Evolutionary conservation across 2,329 filamentous ascomycete genomes (phyloP).

Genomic region (Chaetomium olivaceum): DNA sequence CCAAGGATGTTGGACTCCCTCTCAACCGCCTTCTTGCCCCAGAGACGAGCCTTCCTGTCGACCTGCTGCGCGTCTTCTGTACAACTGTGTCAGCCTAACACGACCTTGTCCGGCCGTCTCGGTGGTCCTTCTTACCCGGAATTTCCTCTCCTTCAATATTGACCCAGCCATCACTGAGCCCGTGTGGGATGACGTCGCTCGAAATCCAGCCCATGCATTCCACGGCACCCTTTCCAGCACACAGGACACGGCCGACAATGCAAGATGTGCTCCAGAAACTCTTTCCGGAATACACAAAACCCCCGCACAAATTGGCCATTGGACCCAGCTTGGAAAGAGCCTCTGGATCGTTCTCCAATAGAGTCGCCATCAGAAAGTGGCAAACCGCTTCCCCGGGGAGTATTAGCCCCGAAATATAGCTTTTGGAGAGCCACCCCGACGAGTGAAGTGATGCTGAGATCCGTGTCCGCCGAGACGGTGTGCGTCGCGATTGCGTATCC

Average conservation of each 20-base stretch:
- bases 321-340: constrained; percentile 60
- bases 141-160: constrained; percentile 58
- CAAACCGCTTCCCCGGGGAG: constrained; percentile 63
- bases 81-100: constrained; percentile 24
- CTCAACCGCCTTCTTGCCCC: constrained; percentile 61
- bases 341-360: constrained; percentile 64
- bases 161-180: constrained; percentile 57
- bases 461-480: constrained; percentile 51
- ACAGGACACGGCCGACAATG: constrained; percentile 64
- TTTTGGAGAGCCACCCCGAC: constrained; percentile 67
- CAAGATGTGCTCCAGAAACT: constrained; percentile 71
- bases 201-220: constrained; percentile 72
- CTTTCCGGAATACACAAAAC: constrained; percentile 63
- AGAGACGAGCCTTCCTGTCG: constrained; percentile 59
- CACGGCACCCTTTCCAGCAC: constrained; percentile 60
- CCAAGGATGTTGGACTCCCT: constrained; percentile 62
- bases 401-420: constrained; percentile 65
- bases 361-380: constrained; percentile 65
- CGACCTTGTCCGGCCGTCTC: neutral
- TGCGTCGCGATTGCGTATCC: constrained; percentile 33
- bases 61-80: constrained; percentile 52
- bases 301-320: constrained; percentile 63
- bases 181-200: constrained; percentile 57
- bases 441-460: constrained; percentile 59
- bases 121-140: constrained; percentile 44